These are phyloP conservation scores for Aspergillus felis DNA, from an alignment of 2,329 filamentous ascomycete species.

Conservation along the genomic window DNA sequence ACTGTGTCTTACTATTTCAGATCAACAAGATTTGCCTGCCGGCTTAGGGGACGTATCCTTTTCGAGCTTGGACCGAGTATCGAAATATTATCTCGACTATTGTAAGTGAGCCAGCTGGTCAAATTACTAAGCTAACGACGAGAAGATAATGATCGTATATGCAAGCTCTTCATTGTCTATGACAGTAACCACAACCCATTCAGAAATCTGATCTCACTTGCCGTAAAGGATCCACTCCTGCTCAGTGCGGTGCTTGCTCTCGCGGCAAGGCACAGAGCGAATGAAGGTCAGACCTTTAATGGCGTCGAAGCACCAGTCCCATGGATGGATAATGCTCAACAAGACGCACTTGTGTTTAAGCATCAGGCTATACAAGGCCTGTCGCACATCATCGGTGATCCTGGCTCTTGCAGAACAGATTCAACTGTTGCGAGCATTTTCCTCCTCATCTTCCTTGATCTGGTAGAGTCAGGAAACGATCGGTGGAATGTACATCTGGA, in stretches of 20 bases:
- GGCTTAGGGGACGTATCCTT: slow-evolving; percentile 9
- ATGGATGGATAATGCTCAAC: slow-evolving; percentile 14
- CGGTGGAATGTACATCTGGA: slow-evolving; percentile 33
- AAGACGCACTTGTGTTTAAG: slow-evolving; percentile 31
- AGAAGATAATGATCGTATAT: slow-evolving; percentile 27
- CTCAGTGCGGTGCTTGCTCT: slow-evolving; percentile 27
- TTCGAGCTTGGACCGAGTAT: slow-evolving; percentile 11
- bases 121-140: background rate
- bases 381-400: slow-evolving; percentile 16
- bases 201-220: slow-evolving; percentile 23
- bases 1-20: background rate
- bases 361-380: slow-evolving; percentile 32
- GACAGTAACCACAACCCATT: slow-evolving; percentile 28
- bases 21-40: background rate
- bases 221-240: slow-evolving; percentile 19
- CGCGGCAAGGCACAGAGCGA: slow-evolving; percentile 26
- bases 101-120: slow-evolving; percentile 14
- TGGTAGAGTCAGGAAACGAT: slow-evolving; percentile 31
- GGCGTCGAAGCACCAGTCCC: slow-evolving; percentile 8
- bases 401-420: slow-evolving; percentile 15
- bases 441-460: slow-evolving; percentile 30
- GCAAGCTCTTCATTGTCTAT: slow-evolving; percentile 26
- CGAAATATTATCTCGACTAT: slow-evolving; percentile 27
- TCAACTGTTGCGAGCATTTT: slow-evolving; percentile 33
- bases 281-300: slow-evolving; percentile 19